These are phyloP conservation scores for Trametes cubensis DNA, from an alignment of 768 basidiomycete species.

Conservation along the genomic window DNA sequence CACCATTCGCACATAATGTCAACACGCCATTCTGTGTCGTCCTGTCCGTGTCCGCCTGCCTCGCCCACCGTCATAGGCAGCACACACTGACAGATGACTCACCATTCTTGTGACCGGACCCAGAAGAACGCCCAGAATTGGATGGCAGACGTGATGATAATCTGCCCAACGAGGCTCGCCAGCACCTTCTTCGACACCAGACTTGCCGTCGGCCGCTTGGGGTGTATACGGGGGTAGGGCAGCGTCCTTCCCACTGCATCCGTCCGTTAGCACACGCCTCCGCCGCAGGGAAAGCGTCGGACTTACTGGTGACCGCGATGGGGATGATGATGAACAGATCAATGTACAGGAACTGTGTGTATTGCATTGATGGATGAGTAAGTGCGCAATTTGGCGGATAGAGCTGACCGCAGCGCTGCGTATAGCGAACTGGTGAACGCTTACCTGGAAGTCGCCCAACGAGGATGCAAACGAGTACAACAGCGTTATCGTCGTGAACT, in stretches of 20 bases:
- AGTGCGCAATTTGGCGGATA: neutral
- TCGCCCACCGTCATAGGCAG: neutral
- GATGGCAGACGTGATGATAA: constrained; percentile 77
- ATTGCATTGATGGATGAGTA: constrained; percentile 21
- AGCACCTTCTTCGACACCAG: constrained; percentile 95
- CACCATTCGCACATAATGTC: constrained; percentile 7
- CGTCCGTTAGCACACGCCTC: constrained; percentile 12
- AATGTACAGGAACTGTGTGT: constrained; percentile 88
- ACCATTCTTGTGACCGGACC: constrained; percentile 88
- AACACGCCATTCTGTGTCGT: neutral
- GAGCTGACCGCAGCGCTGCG: neutral
- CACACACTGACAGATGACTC: constrained; percentile 25
- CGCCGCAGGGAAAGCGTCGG: neutral
- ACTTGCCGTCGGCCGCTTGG: constrained; percentile 92
- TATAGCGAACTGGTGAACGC: constrained; percentile 20
- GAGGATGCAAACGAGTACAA: constrained; percentile 97
- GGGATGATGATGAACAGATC: constrained; percentile 98
- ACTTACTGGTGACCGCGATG: constrained; percentile 92
- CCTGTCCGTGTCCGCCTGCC: too few species aligned
- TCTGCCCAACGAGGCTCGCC: constrained; percentile 90
- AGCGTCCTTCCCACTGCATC: constrained; percentile 89
- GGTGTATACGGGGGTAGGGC: constrained; percentile 83
- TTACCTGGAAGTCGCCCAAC: constrained; percentile 92
- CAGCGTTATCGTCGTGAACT: constrained; percentile 96
- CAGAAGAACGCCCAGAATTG: constrained; percentile 91